A percentile compares a stretch with the other conserved stretches of the same genome.
Conservation (phyloP, 225 moss, liverwort and hornwort species). For the Pseudisothecium myosuroides region DNA sequence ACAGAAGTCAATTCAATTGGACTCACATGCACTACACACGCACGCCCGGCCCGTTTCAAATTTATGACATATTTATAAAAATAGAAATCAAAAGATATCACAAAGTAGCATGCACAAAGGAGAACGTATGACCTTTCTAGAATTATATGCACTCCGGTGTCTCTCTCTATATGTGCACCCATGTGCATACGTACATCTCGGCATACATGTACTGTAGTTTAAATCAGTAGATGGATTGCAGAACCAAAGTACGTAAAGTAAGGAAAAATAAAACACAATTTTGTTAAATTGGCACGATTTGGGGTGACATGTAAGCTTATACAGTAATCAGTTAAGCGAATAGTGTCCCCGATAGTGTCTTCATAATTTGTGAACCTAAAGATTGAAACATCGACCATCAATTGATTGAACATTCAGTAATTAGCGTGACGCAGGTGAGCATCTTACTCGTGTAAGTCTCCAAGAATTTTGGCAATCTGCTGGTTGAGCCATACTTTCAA, state of each 20-base stretch:
- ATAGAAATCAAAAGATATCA: neutral
- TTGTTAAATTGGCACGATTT: neutral
- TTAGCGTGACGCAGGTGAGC: neutral
- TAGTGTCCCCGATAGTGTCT: no score
- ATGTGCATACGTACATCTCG: neutral
- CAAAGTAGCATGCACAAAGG: neutral
- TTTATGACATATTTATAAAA: neutral
- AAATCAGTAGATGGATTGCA: neutral
- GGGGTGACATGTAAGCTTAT: no score
- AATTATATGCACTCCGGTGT: neutral
- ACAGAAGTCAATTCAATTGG: no score
- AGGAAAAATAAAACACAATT: neutral
- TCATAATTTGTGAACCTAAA: neutral
- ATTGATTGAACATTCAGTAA: neutral
- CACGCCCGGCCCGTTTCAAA: no score
- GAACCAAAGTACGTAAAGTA: no score
- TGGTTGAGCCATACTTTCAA: neutral
- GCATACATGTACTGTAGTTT: neutral
- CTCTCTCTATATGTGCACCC: neutral
- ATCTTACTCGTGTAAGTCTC: neutral
- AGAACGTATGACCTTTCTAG: no score
- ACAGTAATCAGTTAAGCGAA: no score
- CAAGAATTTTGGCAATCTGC: neutral
- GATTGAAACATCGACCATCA: neutral
- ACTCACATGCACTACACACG: no score